These are phyloP conservation scores for Pseudonectria buxi DNA, from an alignment of 2,329 filamentous ascomycete genomes.

Conservation along the genomic window DNA sequence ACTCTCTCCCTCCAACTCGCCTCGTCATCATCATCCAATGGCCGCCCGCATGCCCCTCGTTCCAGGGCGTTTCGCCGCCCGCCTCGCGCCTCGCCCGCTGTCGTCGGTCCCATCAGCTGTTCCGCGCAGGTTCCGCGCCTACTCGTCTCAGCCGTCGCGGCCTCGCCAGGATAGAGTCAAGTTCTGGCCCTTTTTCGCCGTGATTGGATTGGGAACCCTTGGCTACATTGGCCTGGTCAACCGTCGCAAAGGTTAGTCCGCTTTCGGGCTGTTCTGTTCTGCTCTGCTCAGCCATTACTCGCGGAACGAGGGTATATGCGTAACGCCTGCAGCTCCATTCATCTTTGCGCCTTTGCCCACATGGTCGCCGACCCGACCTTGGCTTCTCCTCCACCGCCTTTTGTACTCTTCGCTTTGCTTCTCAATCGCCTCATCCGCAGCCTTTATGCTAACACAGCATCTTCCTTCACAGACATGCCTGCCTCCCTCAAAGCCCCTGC, in stretches of 20 bases:
- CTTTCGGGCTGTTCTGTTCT: too few relatives aligned
- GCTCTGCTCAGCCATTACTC: too few relatives aligned
- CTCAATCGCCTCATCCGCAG: too few relatives aligned
- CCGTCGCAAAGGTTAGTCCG: conserved; percentile 38
- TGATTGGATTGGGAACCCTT: conserved; percentile 41
- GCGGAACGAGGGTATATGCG: too few relatives aligned
- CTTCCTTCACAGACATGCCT: neutral
- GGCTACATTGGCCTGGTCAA: conserved; percentile 47
- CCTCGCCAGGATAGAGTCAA: conserved; percentile 36
- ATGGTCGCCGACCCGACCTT: too few relatives aligned
- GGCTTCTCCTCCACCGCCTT: too few relatives aligned
- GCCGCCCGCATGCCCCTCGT: conserved; percentile 25
- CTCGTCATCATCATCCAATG: conserved; percentile 19
- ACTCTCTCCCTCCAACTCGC: too few relatives aligned
- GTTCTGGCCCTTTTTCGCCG: conserved; percentile 51
- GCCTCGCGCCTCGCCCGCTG: conserved; percentile 8
- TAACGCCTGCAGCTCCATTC: too few relatives aligned
- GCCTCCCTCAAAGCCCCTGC: neutral
- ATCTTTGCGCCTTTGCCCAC: too few relatives aligned
- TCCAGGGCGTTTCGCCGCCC: conserved; percentile 17
- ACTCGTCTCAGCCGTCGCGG: conserved; percentile 33
- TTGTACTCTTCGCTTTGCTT: too few relatives aligned
- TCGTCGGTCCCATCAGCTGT: conserved; percentile 12
- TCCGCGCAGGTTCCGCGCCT: conserved; percentile 27
- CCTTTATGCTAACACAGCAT: too few relatives aligned